Conservation (phyloP, 2,329 filamentous ascomycete genomes). For the Dothistroma septosporum region DNA sequence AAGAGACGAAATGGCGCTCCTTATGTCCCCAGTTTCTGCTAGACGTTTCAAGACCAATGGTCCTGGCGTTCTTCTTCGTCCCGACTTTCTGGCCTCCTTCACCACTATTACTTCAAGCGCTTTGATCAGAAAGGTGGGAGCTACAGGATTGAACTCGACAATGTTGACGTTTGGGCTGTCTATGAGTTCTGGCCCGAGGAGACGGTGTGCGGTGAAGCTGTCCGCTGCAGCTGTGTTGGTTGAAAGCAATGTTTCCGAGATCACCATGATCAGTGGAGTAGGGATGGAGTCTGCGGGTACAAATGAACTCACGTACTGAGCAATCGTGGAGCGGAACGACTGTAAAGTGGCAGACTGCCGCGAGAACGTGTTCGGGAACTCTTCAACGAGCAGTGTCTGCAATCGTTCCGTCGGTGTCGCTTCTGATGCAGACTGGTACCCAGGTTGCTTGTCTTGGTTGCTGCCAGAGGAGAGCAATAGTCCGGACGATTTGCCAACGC, state of each 20-base stretch:
- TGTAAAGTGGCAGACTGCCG: slow-evolving; percentile 43
- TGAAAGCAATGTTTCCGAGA: slow-evolving; percentile 85
- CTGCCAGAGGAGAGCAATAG: slow-evolving; percentile 48
- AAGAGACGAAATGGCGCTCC: slow-evolving; percentile 85
- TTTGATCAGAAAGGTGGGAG: slow-evolving; percentile 77
- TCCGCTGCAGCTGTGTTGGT: slow-evolving; percentile 81
- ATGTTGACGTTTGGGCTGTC: slow-evolving; percentile 72
- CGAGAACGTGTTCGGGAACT: slow-evolving; percentile 49
- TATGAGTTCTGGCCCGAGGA: slow-evolving; percentile 81
- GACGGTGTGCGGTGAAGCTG: slow-evolving; percentile 85
- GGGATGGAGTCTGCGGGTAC: slow-evolving; percentile 12
- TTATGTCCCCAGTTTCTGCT: slow-evolving; percentile 83
- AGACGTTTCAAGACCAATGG: slow-evolving; percentile 73
- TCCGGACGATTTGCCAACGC: slow-evolving; percentile 74
- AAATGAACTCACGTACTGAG: slow-evolving; percentile 65
- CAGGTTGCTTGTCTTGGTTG: not conserved
- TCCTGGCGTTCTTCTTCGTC: slow-evolving; percentile 69
- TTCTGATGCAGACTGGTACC: not conserved
- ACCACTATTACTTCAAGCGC: slow-evolving; percentile 76
- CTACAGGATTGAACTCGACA: slow-evolving; percentile 91
- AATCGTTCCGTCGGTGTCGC: slow-evolving; percentile 15
- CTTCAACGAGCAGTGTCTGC: slow-evolving; percentile 47
- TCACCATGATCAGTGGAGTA: slow-evolving; percentile 74
- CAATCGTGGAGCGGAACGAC: slow-evolving; percentile 65
- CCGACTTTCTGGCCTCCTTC: slow-evolving; percentile 79